These are phyloP conservation scores for Solanum virginianum DNA, from an alignment of 257 asterid species.

Conservation along the genomic window DNA sequence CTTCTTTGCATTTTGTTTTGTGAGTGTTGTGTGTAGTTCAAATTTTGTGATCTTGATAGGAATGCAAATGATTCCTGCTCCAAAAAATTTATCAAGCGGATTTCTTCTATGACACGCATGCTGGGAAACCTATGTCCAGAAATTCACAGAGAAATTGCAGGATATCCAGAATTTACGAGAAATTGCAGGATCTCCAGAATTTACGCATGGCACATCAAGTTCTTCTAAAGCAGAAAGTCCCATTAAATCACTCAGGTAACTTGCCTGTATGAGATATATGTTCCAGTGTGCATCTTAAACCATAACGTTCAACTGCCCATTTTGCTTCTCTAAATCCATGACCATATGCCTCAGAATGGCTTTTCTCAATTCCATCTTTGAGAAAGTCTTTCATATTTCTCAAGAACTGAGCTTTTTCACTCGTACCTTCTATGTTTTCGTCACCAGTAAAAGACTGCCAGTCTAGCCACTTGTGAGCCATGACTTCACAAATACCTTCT, in stretches of 20 bases:
- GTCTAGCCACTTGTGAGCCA: background rate
- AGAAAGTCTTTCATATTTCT: background rate
- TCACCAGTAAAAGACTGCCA: background rate
- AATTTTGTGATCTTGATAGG: background rate
- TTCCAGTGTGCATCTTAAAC: background rate
- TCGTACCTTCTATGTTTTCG: background rate
- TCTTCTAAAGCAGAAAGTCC: background rate
- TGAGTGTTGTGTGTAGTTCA: background rate
- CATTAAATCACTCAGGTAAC: background rate
- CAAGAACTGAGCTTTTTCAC: background rate
- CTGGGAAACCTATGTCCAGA: background rate
- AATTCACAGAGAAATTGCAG: background rate
- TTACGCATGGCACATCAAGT: background rate
- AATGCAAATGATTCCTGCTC: background rate
- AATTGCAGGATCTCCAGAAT: background rate
- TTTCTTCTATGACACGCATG: background rate
- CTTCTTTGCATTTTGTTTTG: background rate
- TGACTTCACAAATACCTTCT: background rate
- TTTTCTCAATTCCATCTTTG: background rate
- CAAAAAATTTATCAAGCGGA: background rate
- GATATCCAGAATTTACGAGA: background rate
- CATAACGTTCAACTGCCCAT: slow-evolving; percentile 2
- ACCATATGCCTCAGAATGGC: background rate
- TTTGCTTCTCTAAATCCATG: slow-evolving; percentile 1
- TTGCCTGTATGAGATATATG: background rate